A percentile compares a stretch with the other conserved stretches of the same genome.
Conservation (phyloP, 805 yeast genomes). For the Nakazawaea siamensis region DNA sequence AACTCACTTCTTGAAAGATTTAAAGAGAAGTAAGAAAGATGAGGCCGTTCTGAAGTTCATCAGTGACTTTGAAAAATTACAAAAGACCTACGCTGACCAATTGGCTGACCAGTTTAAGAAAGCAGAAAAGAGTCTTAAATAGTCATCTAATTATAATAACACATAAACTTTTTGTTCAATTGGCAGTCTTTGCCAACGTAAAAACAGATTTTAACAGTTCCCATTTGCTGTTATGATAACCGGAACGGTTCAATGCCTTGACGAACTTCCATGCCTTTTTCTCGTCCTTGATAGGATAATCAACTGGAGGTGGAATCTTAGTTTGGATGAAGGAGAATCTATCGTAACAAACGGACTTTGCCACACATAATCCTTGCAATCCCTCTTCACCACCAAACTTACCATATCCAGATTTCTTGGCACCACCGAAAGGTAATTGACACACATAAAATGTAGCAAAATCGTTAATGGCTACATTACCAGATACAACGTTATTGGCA, state of each 20-base stretch:
- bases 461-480: constrained; percentile 95
- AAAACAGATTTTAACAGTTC: constrained; percentile 49
- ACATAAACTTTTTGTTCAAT: constrained; percentile 8
- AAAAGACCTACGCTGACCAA: constrained; percentile 54
- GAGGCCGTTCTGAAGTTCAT: constrained; percentile 50
- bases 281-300: constrained; percentile 81
- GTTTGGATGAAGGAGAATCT: constrained; percentile 71
- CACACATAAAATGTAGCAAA: constrained; percentile 95
- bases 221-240: constrained; percentile 74
- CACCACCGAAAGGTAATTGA: constrained; percentile 96
- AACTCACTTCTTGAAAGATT: constrained; percentile 44
- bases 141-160: constrained; percentile 9
- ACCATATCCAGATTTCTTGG: constrained; percentile 89
- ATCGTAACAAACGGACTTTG: constrained; percentile 85
- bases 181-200: constrained; percentile 41
- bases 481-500: constrained; percentile 61
- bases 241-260: constrained; percentile 70
- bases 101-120: constrained; percentile 47
- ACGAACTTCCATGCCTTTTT: constrained; percentile 87
- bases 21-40: constrained; percentile 43
- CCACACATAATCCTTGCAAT: constrained; percentile 76
- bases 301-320: constrained; percentile 79
- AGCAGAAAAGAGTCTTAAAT: constrained; percentile 33
- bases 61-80: constrained; percentile 59
- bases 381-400: constrained; percentile 99